Evolutionary conservation across 345 rosid genomes (phyloP).

Genomic region (Lumnitzera littorea): DNA sequence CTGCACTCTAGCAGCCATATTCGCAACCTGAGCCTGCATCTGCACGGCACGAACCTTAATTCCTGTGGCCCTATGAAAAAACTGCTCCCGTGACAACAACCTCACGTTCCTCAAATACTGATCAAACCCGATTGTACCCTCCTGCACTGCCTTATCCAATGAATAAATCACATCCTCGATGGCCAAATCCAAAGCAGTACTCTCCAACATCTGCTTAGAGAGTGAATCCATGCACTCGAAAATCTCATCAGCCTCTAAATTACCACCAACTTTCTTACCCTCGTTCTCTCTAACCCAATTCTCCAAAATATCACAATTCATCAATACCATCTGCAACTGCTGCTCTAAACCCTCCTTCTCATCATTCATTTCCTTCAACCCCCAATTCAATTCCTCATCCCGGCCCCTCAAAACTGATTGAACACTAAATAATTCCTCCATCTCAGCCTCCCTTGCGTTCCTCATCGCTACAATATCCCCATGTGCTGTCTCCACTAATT

Average conservation of each 20-base stretch:
- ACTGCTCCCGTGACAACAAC: slow-evolving; percentile 86
- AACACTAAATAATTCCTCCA: slow-evolving; percentile 64
- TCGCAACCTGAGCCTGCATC: slow-evolving; percentile 89
- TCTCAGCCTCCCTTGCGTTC: slow-evolving; percentile 60
- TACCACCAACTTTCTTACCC: slow-evolving; percentile 29
- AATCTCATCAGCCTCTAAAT: slow-evolving; percentile 44
- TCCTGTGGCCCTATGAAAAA: slow-evolving; percentile 72
- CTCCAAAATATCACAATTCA: slow-evolving; percentile 62
- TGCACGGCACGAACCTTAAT: slow-evolving; percentile 66
- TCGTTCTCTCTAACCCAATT: slow-evolving; percentile 65
- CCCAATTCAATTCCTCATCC: slow-evolving; percentile 50
- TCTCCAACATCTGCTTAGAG: slow-evolving; percentile 80
- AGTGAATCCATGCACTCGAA: slow-evolving; percentile 50
- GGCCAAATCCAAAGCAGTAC: slow-evolving; percentile 68
- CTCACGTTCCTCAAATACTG: slow-evolving; percentile 86
- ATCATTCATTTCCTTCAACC: slow-evolving; percentile 61
- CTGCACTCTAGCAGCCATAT: slow-evolving; percentile 63
- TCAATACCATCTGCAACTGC: slow-evolving; percentile 69
- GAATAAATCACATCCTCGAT: slow-evolving; percentile 81
- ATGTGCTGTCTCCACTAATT: slow-evolving; percentile 58
- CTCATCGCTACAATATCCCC: slow-evolving; percentile 51
- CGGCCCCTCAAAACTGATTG: slow-evolving; percentile 60
- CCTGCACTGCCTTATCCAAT: slow-evolving; percentile 65
- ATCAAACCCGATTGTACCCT: slow-evolving; percentile 61
- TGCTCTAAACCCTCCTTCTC: slow-evolving; percentile 77